Evolutionary conservation across 23 red algal species (phyloP).

Genomic region (Agarophyton chilense): DNA sequence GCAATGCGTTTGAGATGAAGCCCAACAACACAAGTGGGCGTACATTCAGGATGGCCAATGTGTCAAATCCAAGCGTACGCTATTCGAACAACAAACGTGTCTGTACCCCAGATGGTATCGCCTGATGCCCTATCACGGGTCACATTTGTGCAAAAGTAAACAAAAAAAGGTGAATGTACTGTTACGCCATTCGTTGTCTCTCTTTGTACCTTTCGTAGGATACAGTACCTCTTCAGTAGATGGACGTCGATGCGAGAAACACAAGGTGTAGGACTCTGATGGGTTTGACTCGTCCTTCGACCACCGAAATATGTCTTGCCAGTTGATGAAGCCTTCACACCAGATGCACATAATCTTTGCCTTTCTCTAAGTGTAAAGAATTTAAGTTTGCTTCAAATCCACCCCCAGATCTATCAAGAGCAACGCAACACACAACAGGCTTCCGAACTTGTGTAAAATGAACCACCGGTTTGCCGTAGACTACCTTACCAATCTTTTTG

Average conservation of each 20-base stretch:
- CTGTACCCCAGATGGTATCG: no score
- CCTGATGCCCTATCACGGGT: no score
- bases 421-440: constrained; percentile 52
- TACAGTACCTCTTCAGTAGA: no score
- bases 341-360: constrained; percentile 36
- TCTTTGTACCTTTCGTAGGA: no score
- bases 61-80: constrained; percentile 1
- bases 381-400: constrained; percentile 43
- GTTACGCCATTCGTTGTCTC: no score
- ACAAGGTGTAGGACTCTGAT: no score
- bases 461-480: constrained; percentile 44
- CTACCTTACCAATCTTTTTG: constrained; percentile 60
- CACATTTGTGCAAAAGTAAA: no score
- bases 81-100: background rate
- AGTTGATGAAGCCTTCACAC: background rate
- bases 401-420: constrained; percentile 40
- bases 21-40: background rate
- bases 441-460: constrained; percentile 22
- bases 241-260: no score
- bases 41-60: background rate
- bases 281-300: no score
- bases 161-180: no score
- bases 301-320: no score
- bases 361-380: constrained; percentile 17
- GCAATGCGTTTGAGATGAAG: background rate